Conservation (phyloP, 495 filamentous ascomycete genomes). For the Astrocystis sublimbata region DNA sequence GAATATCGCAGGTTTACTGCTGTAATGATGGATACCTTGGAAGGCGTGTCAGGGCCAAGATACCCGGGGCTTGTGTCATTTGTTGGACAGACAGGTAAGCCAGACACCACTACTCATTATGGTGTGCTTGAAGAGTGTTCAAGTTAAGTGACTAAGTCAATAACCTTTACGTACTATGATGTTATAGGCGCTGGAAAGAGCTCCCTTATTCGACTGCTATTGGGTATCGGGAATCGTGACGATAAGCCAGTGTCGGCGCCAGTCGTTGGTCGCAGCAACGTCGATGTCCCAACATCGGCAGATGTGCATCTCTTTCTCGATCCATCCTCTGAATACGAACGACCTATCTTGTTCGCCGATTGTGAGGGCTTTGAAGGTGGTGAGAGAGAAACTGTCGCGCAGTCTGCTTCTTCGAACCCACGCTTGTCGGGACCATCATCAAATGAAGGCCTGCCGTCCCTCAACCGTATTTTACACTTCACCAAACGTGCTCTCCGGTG, state of each 20-base stretch:
- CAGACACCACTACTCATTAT: too few species aligned
- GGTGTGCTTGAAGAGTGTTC: too few species aligned
- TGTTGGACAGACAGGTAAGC: neutral
- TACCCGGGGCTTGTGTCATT: neutral
- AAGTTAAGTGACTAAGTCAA: too few species aligned
- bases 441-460: neutral
- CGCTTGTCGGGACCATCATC: neutral
- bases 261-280: neutral
- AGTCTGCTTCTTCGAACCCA: neutral
- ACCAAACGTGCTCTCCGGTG: neutral
- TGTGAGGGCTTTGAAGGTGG: constrained; percentile 3
- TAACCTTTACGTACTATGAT: neutral
- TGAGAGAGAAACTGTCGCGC: neutral
- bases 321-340: neutral
- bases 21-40: neutral
- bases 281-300: neutral
- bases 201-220: neutral
- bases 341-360: neutral
- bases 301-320: neutral
- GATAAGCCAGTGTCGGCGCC: neutral
- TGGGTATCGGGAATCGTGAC: neutral
- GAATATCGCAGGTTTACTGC: neutral
- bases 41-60: neutral
- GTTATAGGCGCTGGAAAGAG: neutral
- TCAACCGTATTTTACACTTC: neutral